phyloP scores from a whole-genome alignment of 257 asterid genomes.

The Craterostigma plantagineum region DNA sequence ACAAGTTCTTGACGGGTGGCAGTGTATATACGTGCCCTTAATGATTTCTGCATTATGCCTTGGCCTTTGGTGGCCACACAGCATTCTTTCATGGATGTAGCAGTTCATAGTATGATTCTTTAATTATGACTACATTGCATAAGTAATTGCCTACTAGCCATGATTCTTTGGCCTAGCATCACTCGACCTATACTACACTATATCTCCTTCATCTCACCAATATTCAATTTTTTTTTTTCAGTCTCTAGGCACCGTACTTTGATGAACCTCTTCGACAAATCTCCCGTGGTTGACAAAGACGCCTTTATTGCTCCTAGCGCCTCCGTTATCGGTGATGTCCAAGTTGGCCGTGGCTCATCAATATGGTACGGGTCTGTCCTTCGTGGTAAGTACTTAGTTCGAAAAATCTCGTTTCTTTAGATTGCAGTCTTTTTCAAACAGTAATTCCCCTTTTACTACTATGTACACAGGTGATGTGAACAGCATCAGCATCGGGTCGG shows the following conservation, averaged over 20 bases:
- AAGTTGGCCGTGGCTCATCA: slow-evolving; percentile 2
- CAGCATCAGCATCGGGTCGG: slow-evolving; percentile 32
- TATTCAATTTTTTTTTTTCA: not conserved
- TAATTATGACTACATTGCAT: no score
- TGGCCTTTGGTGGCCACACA: no score
- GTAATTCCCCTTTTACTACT: not conserved
- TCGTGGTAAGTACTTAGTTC: slow-evolving; percentile 2
- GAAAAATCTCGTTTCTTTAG: not conserved
- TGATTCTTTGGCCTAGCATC: no score
- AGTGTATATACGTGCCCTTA: no score
- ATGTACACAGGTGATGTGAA: slow-evolving; percentile 32
- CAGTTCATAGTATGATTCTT: no score
- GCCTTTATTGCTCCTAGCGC: slow-evolving; percentile 4
- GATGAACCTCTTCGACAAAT: slow-evolving; percentile 2
- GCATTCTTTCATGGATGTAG: no score
- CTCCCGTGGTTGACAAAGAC: slow-evolving; percentile 4
- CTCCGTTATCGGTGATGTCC: slow-evolving; percentile 5
- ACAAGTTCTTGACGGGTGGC: no score
- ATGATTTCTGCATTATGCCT: no score
- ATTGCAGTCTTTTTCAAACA: no score
- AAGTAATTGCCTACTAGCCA: no score
- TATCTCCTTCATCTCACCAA: not conserved
- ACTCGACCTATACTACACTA: not conserved
- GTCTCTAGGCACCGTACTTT: slow-evolving; percentile 4
- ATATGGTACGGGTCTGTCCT: slow-evolving; percentile 5